A percentile compares a stretch with the other conserved stretches of the same genome.
These are phyloP conservation scores for Hyphodiscus hymeniophilus DNA, from an alignment of 495 filamentous ascomycete species.

Conservation along the genomic window DNA sequence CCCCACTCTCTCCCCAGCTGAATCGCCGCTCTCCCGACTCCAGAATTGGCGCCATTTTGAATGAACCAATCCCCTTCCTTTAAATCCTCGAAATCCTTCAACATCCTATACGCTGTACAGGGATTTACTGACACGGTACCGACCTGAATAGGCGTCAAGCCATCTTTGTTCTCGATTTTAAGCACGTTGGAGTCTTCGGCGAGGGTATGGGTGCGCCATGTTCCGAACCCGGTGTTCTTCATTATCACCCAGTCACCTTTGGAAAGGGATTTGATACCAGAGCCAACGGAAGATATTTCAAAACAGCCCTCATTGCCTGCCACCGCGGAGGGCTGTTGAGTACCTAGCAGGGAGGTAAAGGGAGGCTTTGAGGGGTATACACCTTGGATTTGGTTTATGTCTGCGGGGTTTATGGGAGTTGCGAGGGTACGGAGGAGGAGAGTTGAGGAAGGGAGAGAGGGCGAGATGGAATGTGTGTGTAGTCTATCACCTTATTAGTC, in stretches of 20 bases:
- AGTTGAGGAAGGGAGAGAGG: slow-evolving; percentile 66
- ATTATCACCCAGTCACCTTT: slow-evolving; percentile 93
- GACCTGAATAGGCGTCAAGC: slow-evolving; percentile 63
- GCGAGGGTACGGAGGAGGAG: slow-evolving; percentile 61
- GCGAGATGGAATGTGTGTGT: slow-evolving; percentile 75
- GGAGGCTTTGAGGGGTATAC: slow-evolving; percentile 83
- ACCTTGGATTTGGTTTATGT: slow-evolving; percentile 90
- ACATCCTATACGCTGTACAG: slow-evolving; percentile 85
- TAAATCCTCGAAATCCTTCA: slow-evolving; percentile 68
- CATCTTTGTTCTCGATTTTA: slow-evolving; percentile 55
- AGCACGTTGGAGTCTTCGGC: slow-evolving; percentile 55
- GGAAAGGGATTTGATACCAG: slow-evolving; percentile 36
- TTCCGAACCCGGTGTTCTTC: slow-evolving; percentile 69
- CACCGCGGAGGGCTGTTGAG: slow-evolving; percentile 60
- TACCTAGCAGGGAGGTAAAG: slow-evolving; percentile 67
- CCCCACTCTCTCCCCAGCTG: slow-evolving; percentile 82
- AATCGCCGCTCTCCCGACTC: slow-evolving; percentile 81
- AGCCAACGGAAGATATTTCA: slow-evolving; percentile 64
- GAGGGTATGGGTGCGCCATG: slow-evolving; percentile 86
- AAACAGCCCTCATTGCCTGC: slow-evolving; percentile 89
- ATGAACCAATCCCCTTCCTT: slow-evolving; percentile 79
- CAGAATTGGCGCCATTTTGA: slow-evolving; percentile 93
- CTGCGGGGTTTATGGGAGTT: slow-evolving; percentile 90
- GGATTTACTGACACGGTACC: slow-evolving; percentile 88
- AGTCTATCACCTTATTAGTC: slow-evolving; percentile 36